These are phyloP conservation scores for Lachnellula suecica DNA, from an alignment of 2,329 filamentous ascomycete genomes.

Conservation along the genomic window DNA sequence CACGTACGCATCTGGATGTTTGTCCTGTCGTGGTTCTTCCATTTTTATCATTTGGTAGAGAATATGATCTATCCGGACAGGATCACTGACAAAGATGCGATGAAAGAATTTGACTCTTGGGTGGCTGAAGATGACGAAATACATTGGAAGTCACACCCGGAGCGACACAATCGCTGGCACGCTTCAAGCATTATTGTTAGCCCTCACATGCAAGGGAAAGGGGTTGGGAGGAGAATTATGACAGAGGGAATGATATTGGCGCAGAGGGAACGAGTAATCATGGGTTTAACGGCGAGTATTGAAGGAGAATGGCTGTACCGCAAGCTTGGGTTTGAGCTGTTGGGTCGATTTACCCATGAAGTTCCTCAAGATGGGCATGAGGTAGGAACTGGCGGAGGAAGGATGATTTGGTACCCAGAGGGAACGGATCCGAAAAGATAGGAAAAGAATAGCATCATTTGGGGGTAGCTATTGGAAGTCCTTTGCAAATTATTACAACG, in stretches of 20 bases:
- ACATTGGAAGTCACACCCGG: slow-evolving; percentile 21
- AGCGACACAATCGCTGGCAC: slow-evolving; percentile 24
- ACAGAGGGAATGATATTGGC: slow-evolving; percentile 16
- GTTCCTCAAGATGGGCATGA: slow-evolving; percentile 1
- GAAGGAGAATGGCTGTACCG: slow-evolving; percentile 24
- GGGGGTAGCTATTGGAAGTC: background rate
- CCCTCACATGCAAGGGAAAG: slow-evolving; percentile 23
- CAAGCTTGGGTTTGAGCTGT: slow-evolving; percentile 25
- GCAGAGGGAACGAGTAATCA: slow-evolving; percentile 20
- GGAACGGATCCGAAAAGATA: background rate
- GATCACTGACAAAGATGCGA: slow-evolving; percentile 2
- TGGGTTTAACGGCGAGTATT: slow-evolving; percentile 22
- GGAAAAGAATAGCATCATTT: no score
- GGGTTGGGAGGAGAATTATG: slow-evolving; percentile 26
- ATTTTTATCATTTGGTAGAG: background rate
- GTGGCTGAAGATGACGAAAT: slow-evolving; percentile 9
- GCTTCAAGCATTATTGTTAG: slow-evolving; percentile 19
- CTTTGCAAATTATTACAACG: background rate
- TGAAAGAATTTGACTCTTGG: slow-evolving; percentile 8
- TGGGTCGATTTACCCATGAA: slow-evolving; percentile 18
- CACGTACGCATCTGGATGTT: background rate
- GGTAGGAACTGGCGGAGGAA: slow-evolving; percentile 24
- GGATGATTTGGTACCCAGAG: slow-evolving; percentile 25
- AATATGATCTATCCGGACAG: slow-evolving; percentile 20
- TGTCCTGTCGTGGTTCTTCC: slow-evolving; percentile 11